Conservation (phyloP, 2,329 filamentous ascomycete species). For the Pseudogymnoascus sp. region DNA sequence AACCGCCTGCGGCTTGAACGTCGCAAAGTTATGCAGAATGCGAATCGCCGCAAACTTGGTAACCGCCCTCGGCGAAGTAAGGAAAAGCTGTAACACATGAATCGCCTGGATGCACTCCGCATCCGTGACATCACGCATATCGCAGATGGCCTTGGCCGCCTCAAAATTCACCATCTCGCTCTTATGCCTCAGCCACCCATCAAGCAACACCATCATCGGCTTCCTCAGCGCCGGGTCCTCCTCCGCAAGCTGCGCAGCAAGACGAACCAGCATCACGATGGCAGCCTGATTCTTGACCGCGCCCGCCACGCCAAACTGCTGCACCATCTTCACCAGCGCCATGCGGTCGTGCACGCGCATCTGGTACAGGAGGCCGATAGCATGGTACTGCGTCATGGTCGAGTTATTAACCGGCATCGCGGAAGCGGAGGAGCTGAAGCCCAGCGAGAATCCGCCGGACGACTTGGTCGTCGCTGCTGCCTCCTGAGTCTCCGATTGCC, state of each 20-base stretch:
- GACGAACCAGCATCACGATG: conserved; percentile 81
- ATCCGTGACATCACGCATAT: conserved; percentile 88
- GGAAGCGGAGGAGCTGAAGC: conserved; percentile 75
- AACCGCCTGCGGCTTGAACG: conserved; percentile 90
- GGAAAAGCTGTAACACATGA: conserved; percentile 91
- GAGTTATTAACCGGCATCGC: conserved; percentile 82
- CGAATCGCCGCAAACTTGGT: conserved; percentile 97
- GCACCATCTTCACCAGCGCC: conserved; percentile 99
- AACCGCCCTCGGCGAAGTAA: conserved; percentile 89
- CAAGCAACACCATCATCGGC: conserved; percentile 95
- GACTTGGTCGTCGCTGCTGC: conserved; percentile 87
- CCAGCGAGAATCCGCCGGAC: conserved; percentile 81
- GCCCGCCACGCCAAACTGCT: conserved; percentile 88
- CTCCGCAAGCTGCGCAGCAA: conserved; percentile 89
- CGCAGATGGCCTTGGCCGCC: conserved; percentile 95
- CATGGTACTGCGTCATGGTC: conserved; percentile 97
- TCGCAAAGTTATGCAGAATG: conserved; percentile 92
- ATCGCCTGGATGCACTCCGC: conserved; percentile 87
- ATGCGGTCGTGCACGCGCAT: conserved; percentile 97
- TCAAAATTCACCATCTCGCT: conserved; percentile 99
- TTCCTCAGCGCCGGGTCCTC: conserved; percentile 84
- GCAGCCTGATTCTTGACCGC: conserved; percentile 93
- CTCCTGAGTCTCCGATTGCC: conserved; percentile 98
- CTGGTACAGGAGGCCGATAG: conserved; percentile 93
- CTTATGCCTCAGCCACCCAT: conserved; percentile 96